Base-by-base conservation (phyloP, 768 basidiomycete species). In the Kwoniella botswanensis region DNA sequence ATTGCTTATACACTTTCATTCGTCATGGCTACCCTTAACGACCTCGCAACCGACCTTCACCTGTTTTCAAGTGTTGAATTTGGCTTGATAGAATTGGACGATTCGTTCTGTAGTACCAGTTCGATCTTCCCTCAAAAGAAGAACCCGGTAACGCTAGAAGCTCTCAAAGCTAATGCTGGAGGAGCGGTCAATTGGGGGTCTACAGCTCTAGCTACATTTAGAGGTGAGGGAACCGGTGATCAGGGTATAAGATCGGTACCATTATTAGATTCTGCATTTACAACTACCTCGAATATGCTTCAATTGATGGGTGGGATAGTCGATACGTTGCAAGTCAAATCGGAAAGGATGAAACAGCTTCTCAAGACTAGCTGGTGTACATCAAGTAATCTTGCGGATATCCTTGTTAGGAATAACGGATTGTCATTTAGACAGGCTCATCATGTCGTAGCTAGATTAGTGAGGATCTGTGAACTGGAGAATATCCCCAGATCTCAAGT, bases 371-470 rank as follows among this genome's bases (percentile, higher is more conserved):
- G 62, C 21, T 70, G 68, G 68, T 63, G 24, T 26, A 70, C 68
- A 1, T 18, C 68, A 7, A 70, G 68, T 56, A 70, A 70, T 41
- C 68, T 70, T 35, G 68, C 68, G 24, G 68, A 70, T 43, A 29
- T 54, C 42, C 62, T 70, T 22, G 68, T 70, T 1, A 41, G 61
- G 13, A 24, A 41, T 26, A 18, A 70, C 9, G 41, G 26, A 12
- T 41, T 70, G 17, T 70, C 68, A n/a, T 70, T 63, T 42, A 41
- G 68, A 63, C 61, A 70, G 26, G 68, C 68, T 54, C 68, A 70
- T 52, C 68, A 70, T 59, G 68, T 64, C 44, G 62, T 70, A 4
- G 68, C 68, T 35, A 44, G 68, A 6, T 29, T 68, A 15, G 67
- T 68, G 4, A 35, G 59, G 13, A 22, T 68, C 17, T 68, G 67